phyloP scores from a whole-genome alignment of 2,329 filamentous ascomycete species.

The Verticillium klebahnii region DNA sequence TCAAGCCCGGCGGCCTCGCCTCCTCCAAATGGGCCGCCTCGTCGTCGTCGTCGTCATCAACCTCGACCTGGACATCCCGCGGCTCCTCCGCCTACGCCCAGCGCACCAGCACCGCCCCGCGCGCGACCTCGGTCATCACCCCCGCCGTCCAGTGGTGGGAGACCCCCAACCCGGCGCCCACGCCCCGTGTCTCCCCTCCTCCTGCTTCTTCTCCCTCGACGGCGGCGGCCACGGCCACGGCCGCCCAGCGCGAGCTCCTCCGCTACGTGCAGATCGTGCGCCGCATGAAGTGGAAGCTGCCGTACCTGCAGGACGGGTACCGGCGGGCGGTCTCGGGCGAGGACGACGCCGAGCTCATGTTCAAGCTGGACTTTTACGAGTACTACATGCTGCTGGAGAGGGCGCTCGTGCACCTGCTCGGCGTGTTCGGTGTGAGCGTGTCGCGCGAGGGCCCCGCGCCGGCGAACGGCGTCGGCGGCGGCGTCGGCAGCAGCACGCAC shows the following conservation, averaged over 20 bases:
- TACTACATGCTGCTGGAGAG: slow-evolving; percentile 71
- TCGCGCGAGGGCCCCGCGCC: slow-evolving; percentile 19
- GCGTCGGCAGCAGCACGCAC: slow-evolving; percentile 28
- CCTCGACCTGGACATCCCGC: not conserved
- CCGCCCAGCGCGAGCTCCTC: slow-evolving; percentile 38
- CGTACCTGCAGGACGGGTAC: slow-evolving; percentile 55
- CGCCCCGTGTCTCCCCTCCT: not conserved
- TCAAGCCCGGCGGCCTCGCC: slow-evolving; percentile 2
- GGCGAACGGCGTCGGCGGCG: not conserved
- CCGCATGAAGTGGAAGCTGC: slow-evolving; percentile 59
- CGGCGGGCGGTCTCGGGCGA: slow-evolving; percentile 34
- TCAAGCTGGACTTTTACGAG: slow-evolving; percentile 75
- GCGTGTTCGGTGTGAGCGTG: slow-evolving; percentile 56
- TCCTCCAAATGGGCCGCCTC: slow-evolving; percentile 10
- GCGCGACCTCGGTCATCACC: slow-evolving; percentile 1
- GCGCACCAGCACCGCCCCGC: not conserved
- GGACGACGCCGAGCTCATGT: slow-evolving; percentile 61
- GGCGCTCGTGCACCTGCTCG: slow-evolving; percentile 62
- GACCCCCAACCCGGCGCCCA: not conserved
- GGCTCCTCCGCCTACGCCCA: not conserved
- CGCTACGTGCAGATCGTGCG: slow-evolving; percentile 58
- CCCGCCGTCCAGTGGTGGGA: slow-evolving; percentile 4
- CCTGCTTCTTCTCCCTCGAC: no score
- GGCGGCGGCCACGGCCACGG: not conserved
- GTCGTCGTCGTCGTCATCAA: not conserved